Conservation (phyloP, 257 asterid species). For the Ajuga chamaepitys region DNA sequence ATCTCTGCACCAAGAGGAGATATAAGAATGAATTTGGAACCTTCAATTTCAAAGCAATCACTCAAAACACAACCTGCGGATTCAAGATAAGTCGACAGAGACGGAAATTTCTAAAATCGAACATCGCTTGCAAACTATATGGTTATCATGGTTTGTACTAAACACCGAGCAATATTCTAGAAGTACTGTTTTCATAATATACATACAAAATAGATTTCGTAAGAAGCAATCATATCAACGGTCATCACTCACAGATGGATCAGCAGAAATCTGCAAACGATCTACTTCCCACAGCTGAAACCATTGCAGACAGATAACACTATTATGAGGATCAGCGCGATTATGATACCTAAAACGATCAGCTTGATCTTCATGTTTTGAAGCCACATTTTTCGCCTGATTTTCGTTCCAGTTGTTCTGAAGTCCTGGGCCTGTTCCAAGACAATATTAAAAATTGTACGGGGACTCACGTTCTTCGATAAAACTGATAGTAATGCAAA, state of each 20-base stretch:
- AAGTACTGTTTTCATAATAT: constrained; percentile 26
- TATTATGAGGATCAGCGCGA: constrained; percentile 77
- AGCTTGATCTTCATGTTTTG: constrained; percentile 86
- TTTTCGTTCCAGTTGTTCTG: constrained; percentile 56
- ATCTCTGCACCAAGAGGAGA: no score
- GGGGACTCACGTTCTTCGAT: background rate
- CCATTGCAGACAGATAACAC: constrained; percentile 69
- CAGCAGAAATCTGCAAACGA: background rate
- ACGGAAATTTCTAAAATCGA: no score
- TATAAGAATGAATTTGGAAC: background rate
- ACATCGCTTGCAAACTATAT: constrained; percentile 5
- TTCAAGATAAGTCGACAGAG: background rate
- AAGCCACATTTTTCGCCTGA: constrained; percentile 85
- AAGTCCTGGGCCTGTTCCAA: constrained; percentile 76
- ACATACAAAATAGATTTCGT: constrained; percentile 27
- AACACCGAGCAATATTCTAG: constrained; percentile 17
- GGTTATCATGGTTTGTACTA: constrained; percentile 1
- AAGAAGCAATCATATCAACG: constrained; percentile 1
- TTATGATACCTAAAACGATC: constrained; percentile 58
- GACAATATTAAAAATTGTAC: background rate
- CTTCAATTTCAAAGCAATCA: background rate
- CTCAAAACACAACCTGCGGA: background rate
- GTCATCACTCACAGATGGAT: background rate
- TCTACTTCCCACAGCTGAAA: constrained; percentile 50
- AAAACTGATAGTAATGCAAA: background rate